A percentile compares a stretch with the other conserved stretches of the same genome.
Evolutionary conservation across 805 yeast species (phyloP).

Genomic region (Danielia reshetovae): DNA sequence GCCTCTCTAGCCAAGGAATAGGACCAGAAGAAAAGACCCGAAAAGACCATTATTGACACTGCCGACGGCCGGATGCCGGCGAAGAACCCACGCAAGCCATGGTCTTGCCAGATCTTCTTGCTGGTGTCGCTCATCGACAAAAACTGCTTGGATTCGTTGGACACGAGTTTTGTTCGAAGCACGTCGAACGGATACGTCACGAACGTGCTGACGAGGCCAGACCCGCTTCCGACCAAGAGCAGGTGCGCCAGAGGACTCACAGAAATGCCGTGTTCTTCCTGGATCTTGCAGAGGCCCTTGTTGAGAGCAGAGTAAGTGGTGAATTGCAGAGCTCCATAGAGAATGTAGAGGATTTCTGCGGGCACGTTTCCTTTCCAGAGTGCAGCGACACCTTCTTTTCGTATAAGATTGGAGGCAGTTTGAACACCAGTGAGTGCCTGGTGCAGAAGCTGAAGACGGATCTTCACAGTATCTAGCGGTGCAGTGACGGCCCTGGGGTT

Average conservation of each 20-base stretch:
- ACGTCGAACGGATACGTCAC: constrained; percentile 87
- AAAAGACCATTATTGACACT: constrained; percentile 61
- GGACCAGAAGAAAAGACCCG: constrained; percentile 71
- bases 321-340: constrained; percentile 86
- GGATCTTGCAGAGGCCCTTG: constrained; percentile 30
- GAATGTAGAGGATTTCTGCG: constrained; percentile 78
- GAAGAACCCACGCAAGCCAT: constrained; percentile 46
- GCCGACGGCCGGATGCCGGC: constrained; percentile 50
- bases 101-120: constrained; percentile 21
- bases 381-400: constrained; percentile 66
- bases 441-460: constrained; percentile 61
- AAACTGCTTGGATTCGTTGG: constrained; percentile 41
- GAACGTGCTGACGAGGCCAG: constrained; percentile 73
- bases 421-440: constrained; percentile 20
- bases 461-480: constrained; percentile 76
- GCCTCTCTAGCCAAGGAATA: constrained; percentile 51
- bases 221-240: constrained; percentile 62
- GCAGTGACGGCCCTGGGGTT: constrained; percentile 56
- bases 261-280: constrained; percentile 15
- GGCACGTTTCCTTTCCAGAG: constrained; percentile 98
- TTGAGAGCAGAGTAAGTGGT: constrained; percentile 61
- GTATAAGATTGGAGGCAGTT: constrained; percentile 41
- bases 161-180: constrained; percentile 82
- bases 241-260: constrained; percentile 41
- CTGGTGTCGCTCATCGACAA: constrained; percentile 32